phyloP scores from a whole-genome alignment of 768 basidiomycete species.

The Amylocystis lapponica region DNA sequence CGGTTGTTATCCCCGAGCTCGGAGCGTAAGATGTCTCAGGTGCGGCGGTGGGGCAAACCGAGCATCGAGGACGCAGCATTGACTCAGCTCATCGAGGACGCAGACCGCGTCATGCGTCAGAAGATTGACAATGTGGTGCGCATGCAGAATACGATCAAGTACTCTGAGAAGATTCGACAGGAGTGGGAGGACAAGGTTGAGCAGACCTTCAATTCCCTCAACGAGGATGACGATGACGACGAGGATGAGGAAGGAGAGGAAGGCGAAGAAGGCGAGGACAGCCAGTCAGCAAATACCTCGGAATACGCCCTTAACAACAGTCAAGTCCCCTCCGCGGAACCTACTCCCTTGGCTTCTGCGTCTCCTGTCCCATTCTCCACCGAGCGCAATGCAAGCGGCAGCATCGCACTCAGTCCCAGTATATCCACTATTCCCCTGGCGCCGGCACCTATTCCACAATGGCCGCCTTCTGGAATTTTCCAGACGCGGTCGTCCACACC shows the following conservation, averaged over 20 bases:
- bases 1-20: constrained; percentile 84
- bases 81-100: constrained; percentile 77
- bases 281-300: constrained; percentile 51
- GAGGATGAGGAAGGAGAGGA: constrained; percentile 39
- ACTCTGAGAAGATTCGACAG: constrained; percentile 93
- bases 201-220: constrained; percentile 50
- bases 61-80: constrained; percentile 82
- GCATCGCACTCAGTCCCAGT: constrained; percentile 10
- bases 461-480: constrained; percentile 37
- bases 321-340: constrained; percentile 46
- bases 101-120: constrained; percentile 83
- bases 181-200: constrained; percentile 94
- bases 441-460: constrained; percentile 29
- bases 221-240: constrained; percentile 48
- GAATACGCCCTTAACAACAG: constrained; percentile 54
- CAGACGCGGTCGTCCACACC: constrained; percentile 84
- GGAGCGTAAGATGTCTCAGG: constrained; percentile 77
- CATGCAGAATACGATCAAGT: constrained; percentile 95
- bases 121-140: constrained; percentile 94
- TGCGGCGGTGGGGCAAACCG: constrained; percentile 85
- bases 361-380: constrained; percentile 32
- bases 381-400: constrained; percentile 8
- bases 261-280: constrained; percentile 22
- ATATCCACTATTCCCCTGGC: constrained; percentile 21
- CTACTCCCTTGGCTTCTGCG: constrained; percentile 62